A percentile compares a stretch with the other conserved stretches of the same genome.
Evolutionary conservation across 257 asterid genomes (phyloP).

Genomic region (Solanum arcanum): DNA sequence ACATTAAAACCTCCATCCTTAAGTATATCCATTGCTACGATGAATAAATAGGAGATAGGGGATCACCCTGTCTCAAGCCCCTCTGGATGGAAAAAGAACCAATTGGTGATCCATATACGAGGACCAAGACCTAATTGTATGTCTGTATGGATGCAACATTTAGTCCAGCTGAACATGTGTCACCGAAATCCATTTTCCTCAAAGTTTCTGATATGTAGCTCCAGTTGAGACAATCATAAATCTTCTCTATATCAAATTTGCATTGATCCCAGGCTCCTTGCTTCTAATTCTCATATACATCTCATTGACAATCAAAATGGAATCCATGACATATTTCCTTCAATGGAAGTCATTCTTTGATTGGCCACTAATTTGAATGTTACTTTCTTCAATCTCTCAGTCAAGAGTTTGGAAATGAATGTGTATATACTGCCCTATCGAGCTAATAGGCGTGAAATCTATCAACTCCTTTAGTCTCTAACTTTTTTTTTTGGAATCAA

Average conservation of each 20-base stretch:
- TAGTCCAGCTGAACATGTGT: neutral
- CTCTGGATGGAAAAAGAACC: neutral
- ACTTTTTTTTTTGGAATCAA: neutral
- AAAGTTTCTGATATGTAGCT: neutral
- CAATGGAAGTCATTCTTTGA: neutral
- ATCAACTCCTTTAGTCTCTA: too few species aligned
- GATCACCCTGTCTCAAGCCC: neutral
- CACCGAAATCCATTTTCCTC: neutral
- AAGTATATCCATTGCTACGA: neutral
- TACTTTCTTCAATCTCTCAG: neutral
- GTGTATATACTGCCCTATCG: neutral
- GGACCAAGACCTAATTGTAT: neutral
- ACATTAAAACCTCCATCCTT: neutral
- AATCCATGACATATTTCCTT: neutral
- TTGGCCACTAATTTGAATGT: neutral
- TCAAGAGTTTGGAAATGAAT: neutral
- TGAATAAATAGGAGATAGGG: neutral
- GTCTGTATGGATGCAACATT: neutral
- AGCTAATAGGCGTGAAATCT: neutral
- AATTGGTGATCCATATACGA: neutral
- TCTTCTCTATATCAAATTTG: neutral
- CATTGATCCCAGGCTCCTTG: neutral
- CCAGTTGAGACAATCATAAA: neutral
- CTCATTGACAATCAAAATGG: neutral
- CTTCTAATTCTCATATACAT: neutral